Base-by-base conservation (phyloP, 306 rosid species). In the Bauhinia variegata region DNA sequence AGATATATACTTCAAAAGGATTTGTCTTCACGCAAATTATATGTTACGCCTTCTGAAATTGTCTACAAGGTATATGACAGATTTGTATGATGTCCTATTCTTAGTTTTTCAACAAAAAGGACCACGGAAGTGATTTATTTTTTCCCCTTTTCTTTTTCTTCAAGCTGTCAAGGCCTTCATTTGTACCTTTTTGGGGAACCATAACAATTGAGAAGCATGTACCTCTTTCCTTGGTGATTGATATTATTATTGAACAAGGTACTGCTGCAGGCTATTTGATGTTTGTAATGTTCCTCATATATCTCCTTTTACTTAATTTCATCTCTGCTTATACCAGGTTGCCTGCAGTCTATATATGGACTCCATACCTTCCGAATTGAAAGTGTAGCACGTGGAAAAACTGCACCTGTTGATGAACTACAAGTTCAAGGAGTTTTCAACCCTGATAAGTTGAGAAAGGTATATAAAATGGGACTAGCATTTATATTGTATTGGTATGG, bases 201-300 rank as follows among this genome's bases (percentile, higher is more conserved):
- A 71, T 75, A 7, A 84, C 65, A 49, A 80, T 92, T 72, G 96
- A 92, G 83, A 87, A 75, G 82, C 84, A 65, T 31, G 59, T 89
- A n/a, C 95, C 93, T 32, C 96, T 92, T 76, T 70, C 87, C 42
- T 65, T 81, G 82, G 96, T 89, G 79, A 79, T 89, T 76, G 89
- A 84, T 70, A 86, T 89, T 67, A 89, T 89, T 74, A 84, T 89
- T 62, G 98, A 92, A 71, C 96, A 92, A 89, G 96, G 96, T 92
- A 77, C 76, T 48, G 16, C 23, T 57, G 57, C 72, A 6, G 18
- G 5, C 19, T 74, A 47, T 48, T 15, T 30, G 57, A 59, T 54
- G 34, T 70, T 65, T 46, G 41, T 14, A 19, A 34, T 16, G 14
- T 65, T 54, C 18, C 36, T 6, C 13, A 43, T 53, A 5, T 37